A percentile compares a stretch with the other conserved stretches of the same genome.
These are phyloP conservation scores for Eremochloa ophiuroides DNA, from an alignment of 176 grass and related monocot species.

Conservation along the genomic window DNA sequence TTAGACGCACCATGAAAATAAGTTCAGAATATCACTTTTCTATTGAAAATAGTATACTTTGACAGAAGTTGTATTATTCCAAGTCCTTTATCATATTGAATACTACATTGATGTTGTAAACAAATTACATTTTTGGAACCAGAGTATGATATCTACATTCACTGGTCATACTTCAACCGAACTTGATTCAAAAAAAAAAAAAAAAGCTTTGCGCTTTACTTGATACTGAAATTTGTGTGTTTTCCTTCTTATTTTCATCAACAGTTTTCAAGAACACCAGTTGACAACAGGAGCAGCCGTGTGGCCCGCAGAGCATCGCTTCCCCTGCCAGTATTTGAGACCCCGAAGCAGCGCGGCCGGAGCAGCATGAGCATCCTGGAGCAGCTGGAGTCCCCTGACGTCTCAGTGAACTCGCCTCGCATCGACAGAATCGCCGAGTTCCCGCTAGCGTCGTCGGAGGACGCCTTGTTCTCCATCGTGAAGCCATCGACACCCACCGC, in stretches of 20 bases:
- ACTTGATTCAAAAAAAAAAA: neutral
- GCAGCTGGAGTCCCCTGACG: constrained; percentile 47
- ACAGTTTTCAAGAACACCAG: constrained; percentile 12
- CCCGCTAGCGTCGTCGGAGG: constrained; percentile 46
- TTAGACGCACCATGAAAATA: no score
- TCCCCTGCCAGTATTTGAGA: constrained; percentile 36
- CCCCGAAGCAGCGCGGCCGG: constrained; percentile 20
- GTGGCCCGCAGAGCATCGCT: constrained; percentile 38
- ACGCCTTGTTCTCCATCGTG: constrained; percentile 28
- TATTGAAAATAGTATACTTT: no score
- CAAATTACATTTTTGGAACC: no score
- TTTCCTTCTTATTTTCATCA: neutral
- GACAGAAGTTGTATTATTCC: no score
- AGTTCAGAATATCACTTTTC: no score
- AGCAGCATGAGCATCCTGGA: constrained; percentile 38
- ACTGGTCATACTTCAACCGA: neutral
- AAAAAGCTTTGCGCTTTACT: neutral
- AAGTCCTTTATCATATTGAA: no score
- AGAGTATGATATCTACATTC: neutral
- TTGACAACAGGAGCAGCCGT: neutral
- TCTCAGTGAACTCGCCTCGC: constrained; percentile 73
- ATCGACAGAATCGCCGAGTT: constrained; percentile 89
- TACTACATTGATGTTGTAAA: no score
- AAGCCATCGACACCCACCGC: neutral
- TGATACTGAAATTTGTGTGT: neutral